These are phyloP conservation scores for Rhodotorula paludigena DNA, from an alignment of 768 basidiomycete species.

Conservation along the genomic window DNA sequence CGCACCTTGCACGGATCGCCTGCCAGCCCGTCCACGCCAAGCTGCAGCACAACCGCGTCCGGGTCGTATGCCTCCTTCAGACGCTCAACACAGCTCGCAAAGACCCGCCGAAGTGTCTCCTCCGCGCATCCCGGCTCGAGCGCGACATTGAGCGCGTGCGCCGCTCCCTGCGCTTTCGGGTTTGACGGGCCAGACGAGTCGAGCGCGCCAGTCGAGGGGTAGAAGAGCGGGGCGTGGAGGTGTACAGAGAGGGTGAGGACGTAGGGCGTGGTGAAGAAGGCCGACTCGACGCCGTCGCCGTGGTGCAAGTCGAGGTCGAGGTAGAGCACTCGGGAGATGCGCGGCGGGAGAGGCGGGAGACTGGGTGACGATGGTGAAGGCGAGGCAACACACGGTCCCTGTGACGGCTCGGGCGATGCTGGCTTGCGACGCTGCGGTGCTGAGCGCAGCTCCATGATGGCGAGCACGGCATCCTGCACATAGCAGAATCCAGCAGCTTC, in stretches of 20 bases:
- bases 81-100: conserved; percentile 58
- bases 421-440: conserved; percentile 34
- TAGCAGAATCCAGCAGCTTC: conserved; percentile 88
- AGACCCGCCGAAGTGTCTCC: conserved; percentile 61
- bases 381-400: not conserved
- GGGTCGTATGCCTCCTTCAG: conserved; percentile 63
- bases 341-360: conserved; percentile 45
- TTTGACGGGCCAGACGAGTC: conserved; percentile 42
- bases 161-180: conserved; percentile 53
- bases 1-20: conserved; percentile 65
- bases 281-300: conserved; percentile 58
- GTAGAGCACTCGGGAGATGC: conserved; percentile 64
- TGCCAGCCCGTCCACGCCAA: conserved; percentile 79
- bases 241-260: conserved; percentile 73
- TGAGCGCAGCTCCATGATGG: conserved; percentile 65
- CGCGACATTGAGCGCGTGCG: conserved; percentile 71
- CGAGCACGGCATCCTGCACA: conserved; percentile 80
- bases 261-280: conserved; percentile 47
- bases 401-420: not conserved
- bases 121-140: conserved; percentile 61
- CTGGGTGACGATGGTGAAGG: not conserved
- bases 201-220: conserved; percentile 56
- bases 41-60: conserved; percentile 75
- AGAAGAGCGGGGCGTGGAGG: conserved; percentile 76
- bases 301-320: conserved; percentile 90